Evolutionary conservation across 2,329 filamentous ascomycete genomes (phyloP), one percentile per base, ranked within the genome.

Genomic region (Aureobasidium sp.): DNA sequence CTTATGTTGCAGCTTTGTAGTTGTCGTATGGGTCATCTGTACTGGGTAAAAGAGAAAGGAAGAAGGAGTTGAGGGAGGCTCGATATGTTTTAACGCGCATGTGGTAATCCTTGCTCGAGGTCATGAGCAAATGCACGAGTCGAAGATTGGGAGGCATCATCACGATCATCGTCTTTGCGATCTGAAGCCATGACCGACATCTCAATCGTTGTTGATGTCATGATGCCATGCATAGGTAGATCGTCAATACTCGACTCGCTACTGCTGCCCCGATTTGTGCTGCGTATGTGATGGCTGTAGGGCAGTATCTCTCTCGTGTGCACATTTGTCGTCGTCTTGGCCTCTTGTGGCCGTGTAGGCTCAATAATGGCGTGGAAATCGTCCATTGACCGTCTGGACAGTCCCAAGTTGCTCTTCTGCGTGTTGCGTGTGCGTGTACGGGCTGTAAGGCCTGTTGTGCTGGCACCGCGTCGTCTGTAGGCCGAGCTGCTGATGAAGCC

Each of bases 201-300:
- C 57, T 65, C 61, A 55, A 65, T 65, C 15, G 63, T 64, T 13
- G 61, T 63, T 20, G 62, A 47, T 26, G 61, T 51, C 41, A 52
- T 50, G 17, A 64, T 64, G 26, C 63, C 61, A 39, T 57, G 37
- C 20, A 58, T 23, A 27, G 55, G 56, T 34, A 48, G 20, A n/a
- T 48, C 48, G 26, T 64, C 63, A 8, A 63, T 27, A 32, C 63
- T 64, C 17, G 47, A 48, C 10, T 60, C 55, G 23, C 42, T 41
- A 27, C 41, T 51, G 23, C 39, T 62, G 17, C 50, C 44, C n/a
- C 46, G 46, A 42, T 36, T 20, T 13, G 26, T 46, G 29, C 46
- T 51, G 34, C 46, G 46, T 10, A 32, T 46, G n/a, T 51, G 57
- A 27, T 51, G 47, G 26, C 13, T 20, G 15, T 27, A 47, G 29